These are phyloP conservation scores for Lotus japonicus DNA, from an alignment of 306 rosid genomes.

Conservation along the genomic window DNA sequence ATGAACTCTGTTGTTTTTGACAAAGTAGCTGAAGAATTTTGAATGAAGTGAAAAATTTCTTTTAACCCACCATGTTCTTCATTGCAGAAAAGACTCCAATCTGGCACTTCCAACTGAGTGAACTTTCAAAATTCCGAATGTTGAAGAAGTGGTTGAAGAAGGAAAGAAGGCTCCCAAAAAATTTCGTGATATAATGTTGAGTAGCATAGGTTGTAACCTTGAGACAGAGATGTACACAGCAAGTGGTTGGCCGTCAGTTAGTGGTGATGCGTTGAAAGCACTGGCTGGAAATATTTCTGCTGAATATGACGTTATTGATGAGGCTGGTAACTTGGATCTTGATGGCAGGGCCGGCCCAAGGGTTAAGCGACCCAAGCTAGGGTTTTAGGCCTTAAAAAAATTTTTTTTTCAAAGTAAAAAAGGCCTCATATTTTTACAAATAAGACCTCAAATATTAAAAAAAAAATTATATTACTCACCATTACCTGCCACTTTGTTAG, in stretches of 20 bases:
- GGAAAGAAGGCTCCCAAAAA: constrained; percentile 74
- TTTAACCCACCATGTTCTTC: constrained; percentile 14
- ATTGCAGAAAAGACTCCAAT: constrained; percentile 57
- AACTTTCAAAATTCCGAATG: constrained; percentile 67
- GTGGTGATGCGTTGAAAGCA: constrained; percentile 70
- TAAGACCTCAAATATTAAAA: too few relatives aligned
- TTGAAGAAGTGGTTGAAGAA: constrained; percentile 59
- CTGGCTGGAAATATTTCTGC: constrained; percentile 88
- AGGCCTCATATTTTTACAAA: too few relatives aligned
- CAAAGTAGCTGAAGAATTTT: neutral
- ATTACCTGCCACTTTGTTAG: too few relatives aligned
- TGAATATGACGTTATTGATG: constrained; percentile 53
- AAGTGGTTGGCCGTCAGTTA: constrained; percentile 93
- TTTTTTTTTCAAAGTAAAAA: too few relatives aligned
- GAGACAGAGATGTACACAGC: constrained; percentile 70
- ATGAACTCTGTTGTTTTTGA: neutral
- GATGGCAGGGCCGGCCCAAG: too few relatives aligned
- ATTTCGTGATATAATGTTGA: constrained; percentile 51
- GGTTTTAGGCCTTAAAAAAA: too few relatives aligned
- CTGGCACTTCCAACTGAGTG: constrained; percentile 55
- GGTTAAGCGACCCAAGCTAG: too few relatives aligned
- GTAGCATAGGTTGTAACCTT: constrained; percentile 34
- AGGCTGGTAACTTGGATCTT: constrained; percentile 20
- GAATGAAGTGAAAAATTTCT: constrained; percentile 1
- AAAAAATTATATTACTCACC: too few relatives aligned